Base-by-base conservation (phyloP, 2,329 filamentous ascomycete genomes). In the Diaporthe destruens region DNA sequence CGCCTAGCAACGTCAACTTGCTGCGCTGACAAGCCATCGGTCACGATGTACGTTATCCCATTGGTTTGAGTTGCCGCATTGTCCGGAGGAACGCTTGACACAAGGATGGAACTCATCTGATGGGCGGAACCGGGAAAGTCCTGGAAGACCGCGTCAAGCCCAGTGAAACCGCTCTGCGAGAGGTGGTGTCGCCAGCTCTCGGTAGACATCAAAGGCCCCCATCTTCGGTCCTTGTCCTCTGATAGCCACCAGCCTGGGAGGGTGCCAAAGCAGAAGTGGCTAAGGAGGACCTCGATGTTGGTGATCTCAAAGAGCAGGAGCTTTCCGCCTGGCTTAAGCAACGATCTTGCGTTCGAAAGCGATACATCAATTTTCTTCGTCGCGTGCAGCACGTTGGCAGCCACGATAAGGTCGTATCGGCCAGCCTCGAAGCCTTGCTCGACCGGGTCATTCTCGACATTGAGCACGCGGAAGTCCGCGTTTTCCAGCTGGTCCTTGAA, bases 391-490 rank as follows among this genome's bases (percentile, higher is more conserved):
- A 80, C 79, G 39, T 80, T 81, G 16, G 78, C 75, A n/a, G 80
- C 77, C 47, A 81, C 68, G 44, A 82, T 68, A 0, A 81, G 56
- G 59, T 81, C 80, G 44, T 80, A 81, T 6, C 70, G 69, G 9
- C 72, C 72, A 0, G 67, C 71, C 6, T 74, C 74, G 51, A 79
- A 81, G 1, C 79, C 80, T 54, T 81, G 80, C 1, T 72, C 59
- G 1, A 69, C 20, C 0, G 79, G 77, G 18, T 80, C 77, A n/a
- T 76, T 76, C 71, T 82, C 77, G 9, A 82, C 76, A 49, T 85
- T 79, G 6, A 84, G 77, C 1, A 76, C 77, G 42, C 80, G 80
- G 74, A 80, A 85, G 6, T 68, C 76, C 72, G 84, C 80, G 18
- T 70, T 61, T 3, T 67, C 72, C 9, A 39, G 49, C 65, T 76